Conservation (phyloP, 2,329 filamentous ascomycete species). For the Ophiobolus disseminans region DNA sequence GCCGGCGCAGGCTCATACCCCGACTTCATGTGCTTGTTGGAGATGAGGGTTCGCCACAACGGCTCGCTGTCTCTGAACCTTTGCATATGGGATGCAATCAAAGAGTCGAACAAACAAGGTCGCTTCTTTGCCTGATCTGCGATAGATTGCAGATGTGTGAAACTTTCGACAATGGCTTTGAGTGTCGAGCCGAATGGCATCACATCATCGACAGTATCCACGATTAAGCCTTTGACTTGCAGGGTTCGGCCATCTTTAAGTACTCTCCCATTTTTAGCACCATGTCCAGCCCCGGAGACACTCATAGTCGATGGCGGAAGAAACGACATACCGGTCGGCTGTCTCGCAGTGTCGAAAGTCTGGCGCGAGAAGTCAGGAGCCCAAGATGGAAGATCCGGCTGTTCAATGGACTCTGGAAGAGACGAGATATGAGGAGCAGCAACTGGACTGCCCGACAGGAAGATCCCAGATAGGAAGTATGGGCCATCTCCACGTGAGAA, state of each 20-base stretch:
- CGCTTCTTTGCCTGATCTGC: not conserved
- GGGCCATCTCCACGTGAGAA: constrained; percentile 4
- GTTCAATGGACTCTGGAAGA: not conserved
- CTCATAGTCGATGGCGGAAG: not conserved
- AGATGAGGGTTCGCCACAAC: constrained; percentile 4
- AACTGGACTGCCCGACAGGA: not conserved
- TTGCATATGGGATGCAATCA: constrained; percentile 1
- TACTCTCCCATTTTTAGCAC: not conserved
- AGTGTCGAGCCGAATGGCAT: not conserved
- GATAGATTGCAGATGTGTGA: not conserved
- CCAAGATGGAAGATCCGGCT: not conserved
- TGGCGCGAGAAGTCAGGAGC: constrained; percentile 5
- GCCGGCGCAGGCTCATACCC: constrained; percentile 1
- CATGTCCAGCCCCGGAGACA: constrained; percentile 2
- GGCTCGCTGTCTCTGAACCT: constrained; percentile 2
- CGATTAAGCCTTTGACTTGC: constrained; percentile 1
- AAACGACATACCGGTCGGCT: not conserved
- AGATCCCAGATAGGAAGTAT: constrained; percentile 2
- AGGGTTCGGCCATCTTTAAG: not conserved
- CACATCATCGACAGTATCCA: not conserved
- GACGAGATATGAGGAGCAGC: not conserved
- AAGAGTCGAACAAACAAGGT: not conserved
- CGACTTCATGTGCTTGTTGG: constrained; percentile 1
- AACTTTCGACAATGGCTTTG: not conserved
- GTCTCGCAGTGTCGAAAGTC: not conserved